Evolutionary conservation across 2,329 filamentous ascomycete species (phyloP), one percentile per base, ranked within the genome.

Genomic region (Dactylellina cionopaga): DNA sequence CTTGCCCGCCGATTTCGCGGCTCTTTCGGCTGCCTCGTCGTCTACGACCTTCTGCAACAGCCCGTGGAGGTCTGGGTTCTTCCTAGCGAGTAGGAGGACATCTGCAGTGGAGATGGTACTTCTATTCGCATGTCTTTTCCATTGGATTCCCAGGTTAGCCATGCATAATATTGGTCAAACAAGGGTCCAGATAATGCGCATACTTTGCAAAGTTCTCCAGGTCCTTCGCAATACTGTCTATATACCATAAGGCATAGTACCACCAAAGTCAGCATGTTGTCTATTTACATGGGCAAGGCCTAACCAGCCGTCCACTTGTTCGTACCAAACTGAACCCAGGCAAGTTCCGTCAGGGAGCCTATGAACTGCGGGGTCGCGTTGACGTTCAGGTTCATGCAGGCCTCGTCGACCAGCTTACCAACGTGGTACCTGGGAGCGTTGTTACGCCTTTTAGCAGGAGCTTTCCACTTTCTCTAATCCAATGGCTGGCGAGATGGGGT

Each of bases 331-430:
- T 96, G 92, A 0, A 88, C 86, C 88, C 91, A 96, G 5, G 94
- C 90, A 80, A 96, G 86, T 80, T 96, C 92, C 0, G 91, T 95
- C 78, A 96, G 80, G 0, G 90, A 87, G 6, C 90, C 92, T 76
- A 96, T 96, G 80, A 96, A 96, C 78, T 96, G 92, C 1, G 92
- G 92, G 24, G 94, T 96, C 5, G 93, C 92, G 80, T 96, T 97
- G 75, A 92, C 86, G 78, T 91, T 88, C 25, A 89, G 83, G 64
- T 85, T 84, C 27, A 92, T 82, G 15, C 88, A 89, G 79, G 96
- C 90, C 75, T 94, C 89, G 79, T 98, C 94, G 75, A 96, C 91
- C 71, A 96, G 94, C 79, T 92, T 90, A 75, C 92, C 91, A 70
- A 96, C 87, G 22, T 89, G 87, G 78, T 90, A 90, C 92, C 92